Conservation (phyloP, 345 rosid species). For the Triadica sebifera region DNA sequence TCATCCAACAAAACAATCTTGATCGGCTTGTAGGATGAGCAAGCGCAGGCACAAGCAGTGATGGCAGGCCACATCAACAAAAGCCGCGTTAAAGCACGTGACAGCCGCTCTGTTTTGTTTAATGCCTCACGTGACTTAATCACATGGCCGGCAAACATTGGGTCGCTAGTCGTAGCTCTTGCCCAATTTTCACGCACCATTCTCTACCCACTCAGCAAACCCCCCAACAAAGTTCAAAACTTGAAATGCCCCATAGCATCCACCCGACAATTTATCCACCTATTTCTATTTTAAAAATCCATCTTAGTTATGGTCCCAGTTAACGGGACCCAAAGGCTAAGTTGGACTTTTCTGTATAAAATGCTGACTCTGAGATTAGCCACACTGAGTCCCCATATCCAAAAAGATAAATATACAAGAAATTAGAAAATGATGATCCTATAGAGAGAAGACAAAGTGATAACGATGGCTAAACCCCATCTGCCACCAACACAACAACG, state of each 20-base stretch:
- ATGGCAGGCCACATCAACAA: slow-evolving; percentile 15
- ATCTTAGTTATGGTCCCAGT: background rate
- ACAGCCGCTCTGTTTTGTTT: background rate
- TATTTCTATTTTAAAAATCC: no score
- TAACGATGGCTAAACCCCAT: background rate
- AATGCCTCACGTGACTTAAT: slow-evolving; percentile 28
- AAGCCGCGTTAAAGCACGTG: slow-evolving; percentile 23
- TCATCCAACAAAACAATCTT: no score
- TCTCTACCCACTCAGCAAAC: background rate
- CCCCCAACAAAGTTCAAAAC: background rate
- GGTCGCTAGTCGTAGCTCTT: background rate
- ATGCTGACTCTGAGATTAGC: background rate
- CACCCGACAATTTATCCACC: no score
- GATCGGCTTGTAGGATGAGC: no score
- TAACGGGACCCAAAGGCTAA: background rate
- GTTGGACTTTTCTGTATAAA: no score
- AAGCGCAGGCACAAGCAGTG: background rate
- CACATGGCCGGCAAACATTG: slow-evolving; percentile 34
- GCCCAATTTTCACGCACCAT: background rate
- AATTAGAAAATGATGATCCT: background rate
- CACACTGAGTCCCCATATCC: background rate
- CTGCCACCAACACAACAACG: no score
- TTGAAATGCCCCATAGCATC: background rate
- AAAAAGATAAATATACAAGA: slow-evolving; percentile 5
- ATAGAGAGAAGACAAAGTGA: background rate